Evolutionary conservation across 345 rosid genomes (phyloP).

Genomic region (Fremontodendron californicum): DNA sequence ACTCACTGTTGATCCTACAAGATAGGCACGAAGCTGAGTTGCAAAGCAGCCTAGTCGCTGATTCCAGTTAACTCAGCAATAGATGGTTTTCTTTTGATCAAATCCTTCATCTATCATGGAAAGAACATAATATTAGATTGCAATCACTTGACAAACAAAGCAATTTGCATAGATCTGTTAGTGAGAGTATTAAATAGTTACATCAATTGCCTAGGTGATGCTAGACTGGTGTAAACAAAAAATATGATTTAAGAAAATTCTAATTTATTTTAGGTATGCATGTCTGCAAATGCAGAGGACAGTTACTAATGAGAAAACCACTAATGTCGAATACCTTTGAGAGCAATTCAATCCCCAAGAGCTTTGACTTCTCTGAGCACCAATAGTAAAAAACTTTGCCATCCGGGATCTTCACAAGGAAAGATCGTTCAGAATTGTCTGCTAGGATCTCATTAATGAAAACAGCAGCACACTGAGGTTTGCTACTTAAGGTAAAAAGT

Average conservation of each 20-base stretch:
- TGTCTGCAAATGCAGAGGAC: background rate
- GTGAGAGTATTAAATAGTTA: background rate
- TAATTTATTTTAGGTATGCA: background rate
- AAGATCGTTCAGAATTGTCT: constrained; percentile 79
- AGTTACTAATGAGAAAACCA: background rate
- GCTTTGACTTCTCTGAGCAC: constrained; percentile 95
- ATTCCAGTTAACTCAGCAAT: constrained; percentile 87
- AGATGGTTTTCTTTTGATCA: constrained; percentile 79
- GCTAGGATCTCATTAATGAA: constrained; percentile 55
- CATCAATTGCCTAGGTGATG: background rate
- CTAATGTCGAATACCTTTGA: constrained; percentile 68
- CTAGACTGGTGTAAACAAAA: background rate
- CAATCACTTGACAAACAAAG: background rate
- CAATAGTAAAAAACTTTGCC: constrained; percentile 63
- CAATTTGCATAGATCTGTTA: background rate
- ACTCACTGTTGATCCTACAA: constrained; percentile 53
- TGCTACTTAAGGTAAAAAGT: constrained; percentile 54
- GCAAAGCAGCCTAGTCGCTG: constrained; percentile 84
- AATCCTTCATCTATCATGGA: constrained; percentile 61
- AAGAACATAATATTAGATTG: constrained; percentile 7
- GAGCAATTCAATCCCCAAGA: constrained; percentile 76
- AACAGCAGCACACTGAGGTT: constrained; percentile 43
- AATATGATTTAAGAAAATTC: background rate
- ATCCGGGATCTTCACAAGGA: constrained; percentile 52
- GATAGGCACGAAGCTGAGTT: constrained; percentile 71